A percentile compares a stretch with the other conserved stretches of the same genome.
Conservation (phyloP, 2,329 filamentous ascomycete species). For the Aspergillus udagawae region DNA sequence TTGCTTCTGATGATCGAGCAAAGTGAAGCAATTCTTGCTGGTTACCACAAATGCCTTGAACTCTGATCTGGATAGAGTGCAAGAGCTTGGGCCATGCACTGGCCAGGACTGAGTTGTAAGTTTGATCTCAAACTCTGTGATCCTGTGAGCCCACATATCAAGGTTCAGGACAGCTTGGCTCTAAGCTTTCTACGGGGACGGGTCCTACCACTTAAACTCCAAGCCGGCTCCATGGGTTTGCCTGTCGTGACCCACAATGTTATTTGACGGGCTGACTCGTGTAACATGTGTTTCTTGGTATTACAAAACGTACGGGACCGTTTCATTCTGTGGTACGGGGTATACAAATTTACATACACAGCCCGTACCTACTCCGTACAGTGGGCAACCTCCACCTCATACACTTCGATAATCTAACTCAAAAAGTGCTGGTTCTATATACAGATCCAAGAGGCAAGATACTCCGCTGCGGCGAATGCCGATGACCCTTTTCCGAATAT, state of each 20-base stretch:
- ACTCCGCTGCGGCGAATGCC: too few species aligned
- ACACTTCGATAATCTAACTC: neutral
- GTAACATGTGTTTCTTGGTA: neutral
- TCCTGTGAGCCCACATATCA: neutral
- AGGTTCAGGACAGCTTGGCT: neutral
- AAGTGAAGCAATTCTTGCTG: neutral
- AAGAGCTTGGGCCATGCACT: neutral
- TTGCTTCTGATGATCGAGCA: neutral
- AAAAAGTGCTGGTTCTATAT: neutral
- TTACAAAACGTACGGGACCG: neutral
- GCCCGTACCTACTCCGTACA: neutral
- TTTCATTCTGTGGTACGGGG: neutral
- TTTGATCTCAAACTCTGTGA: neutral
- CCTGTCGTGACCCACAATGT: neutral
- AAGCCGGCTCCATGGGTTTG: neutral
- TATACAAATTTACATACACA: neutral
- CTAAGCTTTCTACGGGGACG: neutral
- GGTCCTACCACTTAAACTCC: neutral
- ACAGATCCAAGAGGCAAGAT: neutral
- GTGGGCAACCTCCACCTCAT: neutral
- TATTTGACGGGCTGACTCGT: neutral
- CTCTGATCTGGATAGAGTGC: neutral
- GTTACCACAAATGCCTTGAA: neutral
- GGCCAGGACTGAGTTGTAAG: neutral
- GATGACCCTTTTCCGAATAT: too few species aligned